These are phyloP conservation scores for Parafenestella ontariensis DNA, from an alignment of 2,329 filamentous ascomycete species.

Conservation along the genomic window DNA sequence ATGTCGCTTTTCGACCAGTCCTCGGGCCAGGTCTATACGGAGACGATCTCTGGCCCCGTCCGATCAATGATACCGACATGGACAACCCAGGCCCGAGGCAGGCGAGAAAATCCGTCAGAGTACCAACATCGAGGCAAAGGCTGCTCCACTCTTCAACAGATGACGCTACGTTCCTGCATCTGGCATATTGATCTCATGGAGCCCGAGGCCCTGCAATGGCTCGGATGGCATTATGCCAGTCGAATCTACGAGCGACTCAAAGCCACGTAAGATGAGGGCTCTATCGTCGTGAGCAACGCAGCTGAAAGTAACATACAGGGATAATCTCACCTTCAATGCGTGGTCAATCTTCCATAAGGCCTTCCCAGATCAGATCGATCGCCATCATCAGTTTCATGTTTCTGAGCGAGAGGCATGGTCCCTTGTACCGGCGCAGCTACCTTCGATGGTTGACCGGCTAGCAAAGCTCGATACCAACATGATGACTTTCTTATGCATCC, in stretches of 20 bases:
- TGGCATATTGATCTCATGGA: conserved; percentile 25
- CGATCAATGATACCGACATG: conserved; percentile 28
- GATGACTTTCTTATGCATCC: conserved; percentile 30
- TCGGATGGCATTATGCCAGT: conserved; percentile 26
- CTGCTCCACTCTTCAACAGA: conserved; percentile 22
- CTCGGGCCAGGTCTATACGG: conserved; percentile 27
- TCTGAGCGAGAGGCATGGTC: background rate
- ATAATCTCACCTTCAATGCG: conserved; percentile 20
- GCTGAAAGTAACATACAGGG: conserved; percentile 8
- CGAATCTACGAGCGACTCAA: conserved; percentile 24
- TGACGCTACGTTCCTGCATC: conserved; percentile 24
- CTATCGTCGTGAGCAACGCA: background rate
- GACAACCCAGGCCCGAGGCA: conserved; percentile 20
- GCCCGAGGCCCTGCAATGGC: conserved; percentile 23
- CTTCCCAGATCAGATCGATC: conserved; percentile 24
- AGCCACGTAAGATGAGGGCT: conserved; percentile 13
- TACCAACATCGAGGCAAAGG: conserved; percentile 15
- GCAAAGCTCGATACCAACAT: conserved; percentile 15
- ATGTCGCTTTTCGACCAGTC: conserved; percentile 13
- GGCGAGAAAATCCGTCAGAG: conserved; percentile 11
- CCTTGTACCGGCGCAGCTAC: conserved; percentile 11
- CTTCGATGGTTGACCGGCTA: conserved; percentile 21
- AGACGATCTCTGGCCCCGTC: conserved; percentile 14
- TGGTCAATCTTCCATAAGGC: conserved; percentile 27
- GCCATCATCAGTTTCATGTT: conserved; percentile 16